Conservation (phyloP, 306 rosid species). For the cucumber (Cucumis sativus) region DNA sequence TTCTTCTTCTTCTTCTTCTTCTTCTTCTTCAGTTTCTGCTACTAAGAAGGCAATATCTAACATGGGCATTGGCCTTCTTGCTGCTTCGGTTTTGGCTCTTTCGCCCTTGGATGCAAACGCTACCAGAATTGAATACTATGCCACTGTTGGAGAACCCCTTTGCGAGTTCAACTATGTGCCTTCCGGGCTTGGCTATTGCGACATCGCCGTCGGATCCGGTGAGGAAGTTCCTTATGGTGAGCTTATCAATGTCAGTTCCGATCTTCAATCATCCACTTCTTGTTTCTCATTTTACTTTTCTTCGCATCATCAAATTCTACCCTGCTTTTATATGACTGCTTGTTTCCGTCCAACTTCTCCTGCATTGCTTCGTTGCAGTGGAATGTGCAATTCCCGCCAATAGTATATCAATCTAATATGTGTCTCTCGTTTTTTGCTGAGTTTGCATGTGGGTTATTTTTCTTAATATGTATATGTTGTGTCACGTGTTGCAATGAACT, state of each 20-base stretch:
- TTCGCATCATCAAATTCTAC: background rate
- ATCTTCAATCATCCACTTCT: background rate
- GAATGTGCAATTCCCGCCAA: background rate
- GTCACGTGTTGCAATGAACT: background rate
- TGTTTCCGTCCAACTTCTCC: background rate
- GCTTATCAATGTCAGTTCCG: constrained; percentile 64
- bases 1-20: constrained; percentile 24
- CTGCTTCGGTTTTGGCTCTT: constrained; percentile 47
- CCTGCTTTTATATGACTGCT: background rate
- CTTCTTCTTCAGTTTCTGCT: constrained; percentile 14
- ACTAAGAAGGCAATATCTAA: constrained; percentile 22
- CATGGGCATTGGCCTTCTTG: constrained; percentile 48
- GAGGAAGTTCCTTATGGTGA: constrained; percentile 59
- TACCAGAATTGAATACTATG: constrained; percentile 80
- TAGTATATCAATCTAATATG: background rate
- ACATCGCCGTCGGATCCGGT: constrained; percentile 47
- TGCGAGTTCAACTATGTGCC: constrained; percentile 58
- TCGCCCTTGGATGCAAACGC: constrained; percentile 72
- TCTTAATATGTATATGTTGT: background rate
- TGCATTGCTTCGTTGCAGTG: background rate
- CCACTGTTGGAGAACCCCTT: constrained; percentile 70
- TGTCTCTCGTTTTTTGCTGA: background rate
- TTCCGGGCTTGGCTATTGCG: constrained; percentile 88
- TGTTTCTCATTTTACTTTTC: background rate
- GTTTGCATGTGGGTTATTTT: background rate